A percentile compares a stretch with the other conserved stretches of the same genome.
These are phyloP conservation scores for Alternaria dauci DNA, from an alignment of 2,329 filamentous ascomycete genomes.

Conservation along the genomic window DNA sequence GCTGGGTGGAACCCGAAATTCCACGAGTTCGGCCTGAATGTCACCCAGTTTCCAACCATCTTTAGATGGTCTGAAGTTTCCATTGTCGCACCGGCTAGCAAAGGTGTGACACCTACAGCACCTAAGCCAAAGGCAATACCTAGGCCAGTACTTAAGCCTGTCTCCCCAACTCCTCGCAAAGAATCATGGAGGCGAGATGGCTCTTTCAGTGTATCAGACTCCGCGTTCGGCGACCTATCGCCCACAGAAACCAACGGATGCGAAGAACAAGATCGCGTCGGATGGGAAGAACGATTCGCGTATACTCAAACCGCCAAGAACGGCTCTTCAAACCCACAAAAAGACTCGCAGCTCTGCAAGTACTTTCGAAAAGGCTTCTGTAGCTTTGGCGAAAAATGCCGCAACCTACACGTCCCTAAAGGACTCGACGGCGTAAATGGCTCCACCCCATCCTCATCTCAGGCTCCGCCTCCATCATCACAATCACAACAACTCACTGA, in stretches of 20 bases:
- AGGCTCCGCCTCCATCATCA: neutral
- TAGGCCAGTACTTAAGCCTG: slow-evolving; percentile 4
- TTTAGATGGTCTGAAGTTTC: slow-evolving; percentile 55
- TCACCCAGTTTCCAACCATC: slow-evolving; percentile 62
- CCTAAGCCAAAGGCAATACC: slow-evolving; percentile 10
- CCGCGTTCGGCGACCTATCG: slow-evolving; percentile 7
- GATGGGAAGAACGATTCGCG: slow-evolving; percentile 11
- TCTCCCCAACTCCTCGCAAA: slow-evolving; percentile 9
- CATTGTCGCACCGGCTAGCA: slow-evolving; percentile 6
- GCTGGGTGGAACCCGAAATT: slow-evolving; percentile 63
- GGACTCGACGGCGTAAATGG: neutral
- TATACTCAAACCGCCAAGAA: slow-evolving; percentile 1
- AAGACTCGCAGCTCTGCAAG: slow-evolving; percentile 21
- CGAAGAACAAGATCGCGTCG: slow-evolving; percentile 11
- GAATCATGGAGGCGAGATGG: slow-evolving; percentile 19
- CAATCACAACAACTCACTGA: neutral
- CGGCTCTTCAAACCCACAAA: neutral
- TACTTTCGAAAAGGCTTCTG: slow-evolving; percentile 40
- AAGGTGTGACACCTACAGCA: slow-evolving; percentile 6
- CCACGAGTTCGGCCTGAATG: slow-evolving; percentile 58
- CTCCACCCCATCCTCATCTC: neutral
- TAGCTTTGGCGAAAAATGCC: slow-evolving; percentile 34
- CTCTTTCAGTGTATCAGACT: slow-evolving; percentile 10
- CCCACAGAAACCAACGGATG: slow-evolving; percentile 13
- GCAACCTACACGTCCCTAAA: slow-evolving; percentile 25